Evolutionary conservation across 352 stramenopile species (phyloP).

Genomic region (Globisporangium paddicum): DNA sequence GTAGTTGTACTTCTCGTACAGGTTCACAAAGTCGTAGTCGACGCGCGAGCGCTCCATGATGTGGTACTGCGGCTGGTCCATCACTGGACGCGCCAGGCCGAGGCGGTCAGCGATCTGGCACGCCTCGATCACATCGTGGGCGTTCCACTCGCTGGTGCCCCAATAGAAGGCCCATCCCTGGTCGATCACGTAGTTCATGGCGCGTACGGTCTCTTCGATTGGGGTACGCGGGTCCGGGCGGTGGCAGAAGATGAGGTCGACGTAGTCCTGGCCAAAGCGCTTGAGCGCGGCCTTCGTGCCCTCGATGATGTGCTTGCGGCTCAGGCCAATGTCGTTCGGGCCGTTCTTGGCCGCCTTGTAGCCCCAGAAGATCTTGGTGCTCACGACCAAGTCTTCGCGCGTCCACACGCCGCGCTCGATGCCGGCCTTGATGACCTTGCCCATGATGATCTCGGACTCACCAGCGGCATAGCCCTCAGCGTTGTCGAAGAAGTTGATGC

Average conservation of each 20-base stretch:
- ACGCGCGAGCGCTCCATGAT: conserved; percentile 49
- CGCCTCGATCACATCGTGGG: conserved; percentile 46
- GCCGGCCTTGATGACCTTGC: conserved; percentile 19
- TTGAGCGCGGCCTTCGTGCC: conserved; percentile 32
- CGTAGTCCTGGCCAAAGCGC: conserved; percentile 34
- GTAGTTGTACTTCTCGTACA: conserved; percentile 51
- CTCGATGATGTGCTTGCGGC: conserved; percentile 44
- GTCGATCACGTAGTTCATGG: conserved; percentile 41
- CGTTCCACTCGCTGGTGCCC: conserved; percentile 50
- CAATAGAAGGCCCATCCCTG: conserved; percentile 34
- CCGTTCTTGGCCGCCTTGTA: conserved; percentile 13
- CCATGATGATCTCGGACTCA: conserved; percentile 27
- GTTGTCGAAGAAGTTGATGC: conserved; percentile 59
- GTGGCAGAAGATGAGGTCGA: conserved; percentile 50
- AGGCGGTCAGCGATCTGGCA: conserved; percentile 34
- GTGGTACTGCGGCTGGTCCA: conserved; percentile 59
- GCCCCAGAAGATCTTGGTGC: conserved; percentile 57
- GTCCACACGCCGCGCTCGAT: conserved; percentile 19
- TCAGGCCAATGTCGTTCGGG: conserved; percentile 23
- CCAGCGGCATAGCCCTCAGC: conserved; percentile 32
- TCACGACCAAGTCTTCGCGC: conserved; percentile 48
- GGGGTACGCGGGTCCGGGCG: conserved; percentile 23
- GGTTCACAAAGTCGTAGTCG: conserved; percentile 39
- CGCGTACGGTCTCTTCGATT: conserved; percentile 37
- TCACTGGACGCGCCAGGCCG: conserved; percentile 22